Evolutionary conservation across 306 rosid species (phyloP), one percentile per base, ranked within the genome.

Genomic region (Acmispon strigosus): DNA sequence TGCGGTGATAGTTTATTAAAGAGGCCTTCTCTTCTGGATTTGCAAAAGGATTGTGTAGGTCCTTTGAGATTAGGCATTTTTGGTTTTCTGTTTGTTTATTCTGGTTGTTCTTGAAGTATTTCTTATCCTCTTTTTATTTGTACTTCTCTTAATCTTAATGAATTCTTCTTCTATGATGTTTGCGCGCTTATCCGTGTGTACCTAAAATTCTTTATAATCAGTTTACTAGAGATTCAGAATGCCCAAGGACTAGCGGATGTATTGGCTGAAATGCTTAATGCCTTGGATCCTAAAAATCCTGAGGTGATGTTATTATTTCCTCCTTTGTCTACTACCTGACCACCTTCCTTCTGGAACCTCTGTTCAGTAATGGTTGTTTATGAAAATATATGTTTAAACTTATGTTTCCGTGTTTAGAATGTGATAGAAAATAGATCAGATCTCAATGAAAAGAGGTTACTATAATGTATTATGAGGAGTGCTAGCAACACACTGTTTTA

Each of bases 231-330:
- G 76, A 89, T 95, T 69, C 86, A 83, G 76, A 91, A 82, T 83
- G 96, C 97, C 69, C 81, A 79, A 73, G 99, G 96, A 60, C 32
- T 95, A 50, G 86, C 91, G 29, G 92, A 89, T 84, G 90, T 95
- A 45, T 87, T 95, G 81, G 81, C 80, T 80, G 99, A 95, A 73
- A 95, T 95, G 91, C 96, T 95, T 60, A 78, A 79, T 66, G 97
- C 90, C 18, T 85, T 91, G 90, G 90, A 85, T 83, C 90, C 89
- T 36, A 86, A 85, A 80, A 89, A 79, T 32, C 85, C 87, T 18
- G 82, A 83, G 97, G 99, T 91, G 76, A 69, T 76, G 41, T 45
- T 43, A 56, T 65, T 22, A 43, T 36, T 47, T 27, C 13, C 6
- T 41, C 76, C 67, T 62, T 55, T 53, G 37, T 70, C 70, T 49